Conservation (phyloP, 1,139 yeast species). For the Hyphopichia buzzinii region DNA sequence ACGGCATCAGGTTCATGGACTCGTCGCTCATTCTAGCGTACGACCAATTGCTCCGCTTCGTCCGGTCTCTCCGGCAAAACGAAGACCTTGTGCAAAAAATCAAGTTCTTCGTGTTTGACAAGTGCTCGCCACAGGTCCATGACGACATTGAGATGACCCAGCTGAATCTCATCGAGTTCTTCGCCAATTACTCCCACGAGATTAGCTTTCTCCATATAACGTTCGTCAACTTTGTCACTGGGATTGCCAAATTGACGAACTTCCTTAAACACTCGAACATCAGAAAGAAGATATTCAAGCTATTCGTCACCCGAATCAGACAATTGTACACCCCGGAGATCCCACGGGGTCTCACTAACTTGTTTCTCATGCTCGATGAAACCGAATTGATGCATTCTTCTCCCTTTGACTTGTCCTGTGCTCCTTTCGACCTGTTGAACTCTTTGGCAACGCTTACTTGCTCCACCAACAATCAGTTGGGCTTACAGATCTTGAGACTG, state of each 20-base stretch:
- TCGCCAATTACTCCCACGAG: conserved; percentile 24
- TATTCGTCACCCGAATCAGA: conserved; percentile 25
- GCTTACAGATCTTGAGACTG: conserved; percentile 26
- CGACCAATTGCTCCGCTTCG: conserved; percentile 18
- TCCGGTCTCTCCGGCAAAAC: conserved; percentile 18
- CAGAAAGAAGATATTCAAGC: conserved; percentile 30
- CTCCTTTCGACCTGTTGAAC: conserved; percentile 22
- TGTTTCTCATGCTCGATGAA: conserved; percentile 35
- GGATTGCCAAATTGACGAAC: conserved; percentile 23
- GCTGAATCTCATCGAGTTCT: conserved; percentile 23
- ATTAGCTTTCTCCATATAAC: conserved; percentile 36
- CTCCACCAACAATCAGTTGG: conserved; percentile 31
- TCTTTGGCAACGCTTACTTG: conserved; percentile 32
- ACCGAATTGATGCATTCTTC: conserved; percentile 17
- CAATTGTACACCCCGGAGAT: conserved; percentile 25
- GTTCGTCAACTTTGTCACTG: conserved; percentile 27
- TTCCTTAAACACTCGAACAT: conserved; percentile 25
- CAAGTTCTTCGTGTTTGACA: conserved; percentile 35
- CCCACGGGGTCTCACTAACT: conserved; percentile 30
- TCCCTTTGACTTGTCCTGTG: conserved; percentile 20
- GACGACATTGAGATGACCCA: conserved; percentile 19
- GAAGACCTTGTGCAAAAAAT: conserved; percentile 21
- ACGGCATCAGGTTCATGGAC: conserved; percentile 33
- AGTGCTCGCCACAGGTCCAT: conserved; percentile 20
- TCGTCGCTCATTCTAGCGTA: conserved; percentile 25